These are phyloP conservation scores for Trichoderma harzianum DNA, from an alignment of 2,329 filamentous ascomycete genomes.

Conservation along the genomic window DNA sequence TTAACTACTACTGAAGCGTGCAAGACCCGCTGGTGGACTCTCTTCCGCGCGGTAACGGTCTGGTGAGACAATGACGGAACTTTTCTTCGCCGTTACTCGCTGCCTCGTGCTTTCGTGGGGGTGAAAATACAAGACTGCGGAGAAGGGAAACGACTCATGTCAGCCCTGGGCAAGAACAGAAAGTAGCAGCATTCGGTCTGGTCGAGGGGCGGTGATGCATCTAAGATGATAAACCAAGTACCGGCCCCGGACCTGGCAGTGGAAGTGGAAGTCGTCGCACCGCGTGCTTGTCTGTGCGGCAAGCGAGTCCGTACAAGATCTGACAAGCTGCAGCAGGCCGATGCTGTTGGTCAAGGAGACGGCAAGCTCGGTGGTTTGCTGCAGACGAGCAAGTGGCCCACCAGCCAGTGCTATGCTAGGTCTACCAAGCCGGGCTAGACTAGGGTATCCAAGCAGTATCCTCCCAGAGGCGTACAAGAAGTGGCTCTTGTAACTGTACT, in stretches of 20 bases:
- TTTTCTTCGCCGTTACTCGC: conserved; percentile 20
- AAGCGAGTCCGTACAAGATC: conserved; percentile 17
- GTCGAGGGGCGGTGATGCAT: conserved; percentile 9
- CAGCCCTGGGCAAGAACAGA: conserved; percentile 13
- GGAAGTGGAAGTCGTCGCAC: conserved; percentile 8
- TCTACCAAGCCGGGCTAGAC: conserved; percentile 12
- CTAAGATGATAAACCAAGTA: conserved; percentile 14
- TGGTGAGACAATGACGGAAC: conserved; percentile 20
- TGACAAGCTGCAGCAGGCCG: conserved; percentile 17
- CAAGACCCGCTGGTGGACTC: conserved; percentile 18
- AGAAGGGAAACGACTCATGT: conserved; percentile 17
- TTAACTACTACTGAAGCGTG: conserved; percentile 11
- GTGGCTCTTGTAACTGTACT: conserved; percentile 10
- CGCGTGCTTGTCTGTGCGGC: conserved; percentile 8
- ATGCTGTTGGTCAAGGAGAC: conserved; percentile 17
- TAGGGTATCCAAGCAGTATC: conserved; percentile 17
- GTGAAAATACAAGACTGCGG: conserved; percentile 15
- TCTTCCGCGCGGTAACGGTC: conserved; percentile 17
- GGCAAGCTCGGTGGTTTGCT: conserved; percentile 19
- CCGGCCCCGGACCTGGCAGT: conserved; percentile 7
- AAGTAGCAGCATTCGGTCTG: conserved; percentile 5
- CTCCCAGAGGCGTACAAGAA: conserved; percentile 17
- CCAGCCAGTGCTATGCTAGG: conserved; percentile 7
- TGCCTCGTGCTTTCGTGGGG: conserved; percentile 17
- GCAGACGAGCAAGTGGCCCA: conserved; percentile 14